Evolutionary conservation across 2,329 filamentous ascomycete species (phyloP), one percentile per base, ranked within the genome.

Genomic region (Colletotrichum sp.): DNA sequence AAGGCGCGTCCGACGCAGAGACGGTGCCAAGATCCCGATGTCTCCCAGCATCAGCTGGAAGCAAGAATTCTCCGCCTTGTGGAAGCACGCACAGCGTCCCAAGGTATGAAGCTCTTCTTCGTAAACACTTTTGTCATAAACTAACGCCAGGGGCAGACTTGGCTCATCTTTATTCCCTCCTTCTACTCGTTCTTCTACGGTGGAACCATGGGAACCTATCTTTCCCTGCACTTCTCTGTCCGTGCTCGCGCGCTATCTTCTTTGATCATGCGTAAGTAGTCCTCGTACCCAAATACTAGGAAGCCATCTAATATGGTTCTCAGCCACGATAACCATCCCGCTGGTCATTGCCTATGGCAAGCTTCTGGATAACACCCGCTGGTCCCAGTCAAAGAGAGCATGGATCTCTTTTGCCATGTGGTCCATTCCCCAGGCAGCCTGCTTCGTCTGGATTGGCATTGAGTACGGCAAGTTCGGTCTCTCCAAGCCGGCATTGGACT

Each of bases 161-260:
- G 80, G 70, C 78, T 81, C 7, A 80, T 73, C 70, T 81, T 83
- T 16, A 68, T 71, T 10, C 65, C 79, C 57, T 13, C 78, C 62
- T 60, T 81, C 75, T 85, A 84, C 78, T 84, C 83, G 3, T 85
- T 85, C 79, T 85, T 85, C 79, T 85, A 83, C 24, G 83, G 84
- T 32, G 84, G 83, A 32, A 84, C 80, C 32, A 79, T 78, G 32
- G 77, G 80, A 13, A 77, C 79, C 4, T 81, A 80, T 28, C 66
- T 81, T 15, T 79, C 79, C 3, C 34, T 81, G 8, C 80, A 81
- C 52, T 81, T 81, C 52, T 79, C 79, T 0, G 79, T 81, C 2
- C 80, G 80, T 13, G 76, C 80, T 4, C 78, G 80, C 15, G 80
- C 80, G 6, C 65, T 81, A 5, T 79, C 77, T 3, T 81, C 80